Percentiles rank a stretch among this genome's conserved stretches.
phyloP scores from a whole-genome alignment of 176 grass and related monocot species.

The Lolium rigidum region DNA sequence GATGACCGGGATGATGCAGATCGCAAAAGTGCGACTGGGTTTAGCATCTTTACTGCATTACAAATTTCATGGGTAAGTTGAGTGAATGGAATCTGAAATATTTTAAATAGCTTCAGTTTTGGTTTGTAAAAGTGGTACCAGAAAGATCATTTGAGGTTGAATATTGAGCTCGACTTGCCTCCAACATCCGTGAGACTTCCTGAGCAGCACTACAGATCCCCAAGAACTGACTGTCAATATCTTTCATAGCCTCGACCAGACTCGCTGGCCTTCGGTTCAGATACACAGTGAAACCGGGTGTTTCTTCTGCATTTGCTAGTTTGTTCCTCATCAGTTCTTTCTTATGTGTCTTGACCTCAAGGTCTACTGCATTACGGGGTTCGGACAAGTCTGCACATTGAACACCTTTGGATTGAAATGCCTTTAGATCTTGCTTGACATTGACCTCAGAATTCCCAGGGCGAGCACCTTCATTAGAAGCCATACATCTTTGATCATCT shows the following conservation, averaged over 20 bases:
- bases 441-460: conserved; percentile 44
- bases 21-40: conserved; percentile 75
- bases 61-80: conserved; percentile 35
- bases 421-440: conserved; percentile 59
- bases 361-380: conserved; percentile 50
- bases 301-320: conserved; percentile 76
- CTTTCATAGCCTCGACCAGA: conserved; percentile 81
- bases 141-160: conserved; percentile 81
- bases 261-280: conserved; percentile 74
- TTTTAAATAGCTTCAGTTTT: conserved; percentile 38
- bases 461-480: conserved; percentile 36
- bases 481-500: conserved; percentile 47
- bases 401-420: conserved; percentile 64
- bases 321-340: conserved; percentile 65
- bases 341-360: conserved; percentile 70
- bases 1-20: conserved; percentile 82
- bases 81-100: conserved; percentile 45
- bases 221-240: conserved; percentile 81
- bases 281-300: conserved; percentile 92
- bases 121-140: conserved; percentile 67
- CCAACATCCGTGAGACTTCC: conserved; percentile 91
- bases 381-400: conserved; percentile 56
- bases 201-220: conserved; percentile 77
- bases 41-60: conserved; percentile 78
- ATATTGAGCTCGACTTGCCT: conserved; percentile 82